Evolutionary conservation across 768 basidiomycete genomes (phyloP).

Genomic region (Tricholomella constricta): DNA sequence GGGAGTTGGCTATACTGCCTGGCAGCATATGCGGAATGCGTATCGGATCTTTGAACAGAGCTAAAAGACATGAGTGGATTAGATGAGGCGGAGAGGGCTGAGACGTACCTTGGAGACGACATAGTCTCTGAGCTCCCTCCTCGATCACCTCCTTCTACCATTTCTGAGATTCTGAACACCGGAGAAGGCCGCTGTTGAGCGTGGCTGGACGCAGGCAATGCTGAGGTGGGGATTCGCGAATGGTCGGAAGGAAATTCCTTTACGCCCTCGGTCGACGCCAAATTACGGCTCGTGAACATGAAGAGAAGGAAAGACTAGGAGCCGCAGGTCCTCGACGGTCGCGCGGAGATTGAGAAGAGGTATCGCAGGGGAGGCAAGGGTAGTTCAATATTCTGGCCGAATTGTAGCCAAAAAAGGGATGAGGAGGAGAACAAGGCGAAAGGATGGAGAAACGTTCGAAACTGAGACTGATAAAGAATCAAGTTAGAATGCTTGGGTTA

Average conservation of each 20-base stretch:
- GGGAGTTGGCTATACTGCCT: conserved; percentile 35
- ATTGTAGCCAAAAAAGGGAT: conserved; percentile 1
- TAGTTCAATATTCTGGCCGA: conserved; percentile 7
- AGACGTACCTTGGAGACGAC: conserved; percentile 13
- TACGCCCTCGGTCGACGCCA: conserved; percentile 5
- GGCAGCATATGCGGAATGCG: conserved; percentile 20
- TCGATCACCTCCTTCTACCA: conserved; percentile 9
- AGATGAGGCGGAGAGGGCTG: not conserved
- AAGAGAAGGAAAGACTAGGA: not conserved
- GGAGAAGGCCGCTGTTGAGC: conserved; percentile 9
- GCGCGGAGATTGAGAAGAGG: conserved; percentile 7
- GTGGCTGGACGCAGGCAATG: not conserved
- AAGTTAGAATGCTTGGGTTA: conserved; percentile 14
- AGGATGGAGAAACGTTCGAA: conserved; percentile 9
- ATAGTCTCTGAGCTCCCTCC: not conserved
- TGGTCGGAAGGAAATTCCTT: conserved; percentile 3
- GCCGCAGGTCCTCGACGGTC: conserved; percentile 14
- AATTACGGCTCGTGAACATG: conserved; percentile 10
- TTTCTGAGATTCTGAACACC: conserved; percentile 2
- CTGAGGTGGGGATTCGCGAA: not conserved
- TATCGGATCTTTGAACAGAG: conserved; percentile 14
- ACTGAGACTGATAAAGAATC: conserved; percentile 23
- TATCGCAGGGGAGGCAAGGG: conserved; percentile 10
- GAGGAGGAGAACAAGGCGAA: conserved; percentile 14
- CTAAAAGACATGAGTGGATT: conserved; percentile 11